Evolutionary conservation across 345 rosid genomes (phyloP).

Genomic region (Pugionium cornutum): DNA sequence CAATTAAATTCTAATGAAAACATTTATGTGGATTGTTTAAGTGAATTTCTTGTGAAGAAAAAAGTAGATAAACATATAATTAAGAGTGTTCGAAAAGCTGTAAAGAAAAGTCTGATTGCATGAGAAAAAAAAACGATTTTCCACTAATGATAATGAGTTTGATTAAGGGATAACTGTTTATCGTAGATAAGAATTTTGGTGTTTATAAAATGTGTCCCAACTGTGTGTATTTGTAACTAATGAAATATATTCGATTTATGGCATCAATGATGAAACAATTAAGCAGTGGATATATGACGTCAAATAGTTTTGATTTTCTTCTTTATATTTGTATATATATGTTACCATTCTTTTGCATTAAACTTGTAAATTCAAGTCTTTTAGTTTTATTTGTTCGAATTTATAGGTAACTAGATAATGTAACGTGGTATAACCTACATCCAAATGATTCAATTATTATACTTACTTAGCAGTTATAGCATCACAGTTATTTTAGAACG

Average conservation of each 20-base stretch:
- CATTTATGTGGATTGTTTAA: neutral
- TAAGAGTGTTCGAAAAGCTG: neutral
- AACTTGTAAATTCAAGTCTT: too few relatives aligned
- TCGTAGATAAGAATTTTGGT: neutral
- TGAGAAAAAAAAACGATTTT: neutral
- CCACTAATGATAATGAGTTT: neutral
- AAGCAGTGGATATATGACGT: neutral
- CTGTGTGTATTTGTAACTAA: neutral
- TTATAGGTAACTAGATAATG: too few relatives aligned
- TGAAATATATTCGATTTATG: neutral
- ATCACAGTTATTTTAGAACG: too few relatives aligned
- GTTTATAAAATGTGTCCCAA: neutral
- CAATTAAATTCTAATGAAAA: neutral
- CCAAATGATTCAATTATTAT: too few relatives aligned
- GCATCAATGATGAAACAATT: neutral
- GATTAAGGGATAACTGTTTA: neutral
- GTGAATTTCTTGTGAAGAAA: slow-evolving; percentile 1
- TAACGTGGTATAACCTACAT: too few relatives aligned
- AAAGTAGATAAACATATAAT: neutral
- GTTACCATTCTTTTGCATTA: neutral
- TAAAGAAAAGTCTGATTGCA: neutral
- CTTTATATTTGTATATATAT: neutral
- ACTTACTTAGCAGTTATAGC: too few relatives aligned
- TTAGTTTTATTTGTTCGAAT: too few relatives aligned
- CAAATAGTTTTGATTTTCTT: neutral